Percentiles rank a stretch among this genome's conserved stretches.
These are phyloP conservation scores for Davidsoniella neocaledoniae DNA, from an alignment of 2,329 filamentous ascomycete species.

Conservation along the genomic window DNA sequence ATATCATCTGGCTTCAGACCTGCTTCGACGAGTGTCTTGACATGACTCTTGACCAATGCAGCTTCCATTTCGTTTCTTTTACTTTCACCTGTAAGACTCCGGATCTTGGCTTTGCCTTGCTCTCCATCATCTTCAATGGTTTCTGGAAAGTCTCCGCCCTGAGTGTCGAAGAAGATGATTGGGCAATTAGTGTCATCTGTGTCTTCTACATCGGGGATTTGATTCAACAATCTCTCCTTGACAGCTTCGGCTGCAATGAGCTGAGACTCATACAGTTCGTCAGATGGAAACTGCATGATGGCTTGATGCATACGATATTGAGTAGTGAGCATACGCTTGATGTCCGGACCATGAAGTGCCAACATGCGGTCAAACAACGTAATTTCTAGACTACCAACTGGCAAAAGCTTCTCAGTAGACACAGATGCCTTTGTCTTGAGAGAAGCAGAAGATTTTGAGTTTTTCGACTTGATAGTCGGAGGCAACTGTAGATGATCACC, in stretches of 20 bases:
- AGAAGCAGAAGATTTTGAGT: constrained; percentile 24
- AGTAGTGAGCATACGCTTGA: constrained; percentile 90
- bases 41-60: constrained; percentile 60
- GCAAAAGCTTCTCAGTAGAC: constrained; percentile 7
- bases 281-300: constrained; percentile 90
- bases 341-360: constrained; percentile 57
- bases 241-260: constrained; percentile 70
- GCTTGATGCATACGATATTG: constrained; percentile 96
- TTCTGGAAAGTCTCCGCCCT: constrained; percentile 83
- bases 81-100: constrained; percentile 38
- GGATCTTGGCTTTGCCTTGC: constrained; percentile 27
- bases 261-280: constrained; percentile 68
- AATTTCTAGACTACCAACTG: constrained; percentile 45
- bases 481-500: constrained; percentile 90
- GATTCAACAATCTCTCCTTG: constrained; percentile 51
- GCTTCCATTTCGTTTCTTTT: constrained; percentile 92
- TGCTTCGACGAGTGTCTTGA: constrained; percentile 55
- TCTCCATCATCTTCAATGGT: constrained; percentile 56
- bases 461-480: constrained; percentile 77
- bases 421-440: constrained; percentile 17
- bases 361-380: constrained; percentile 87
- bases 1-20: constrained; percentile 74
- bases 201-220: constrained; percentile 45
- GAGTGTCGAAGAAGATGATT: constrained; percentile 87
- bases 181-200: constrained; percentile 80